Base-by-base conservation (phyloP, 495 filamentous ascomycete genomes). In the Rusavskia elegans region DNA sequence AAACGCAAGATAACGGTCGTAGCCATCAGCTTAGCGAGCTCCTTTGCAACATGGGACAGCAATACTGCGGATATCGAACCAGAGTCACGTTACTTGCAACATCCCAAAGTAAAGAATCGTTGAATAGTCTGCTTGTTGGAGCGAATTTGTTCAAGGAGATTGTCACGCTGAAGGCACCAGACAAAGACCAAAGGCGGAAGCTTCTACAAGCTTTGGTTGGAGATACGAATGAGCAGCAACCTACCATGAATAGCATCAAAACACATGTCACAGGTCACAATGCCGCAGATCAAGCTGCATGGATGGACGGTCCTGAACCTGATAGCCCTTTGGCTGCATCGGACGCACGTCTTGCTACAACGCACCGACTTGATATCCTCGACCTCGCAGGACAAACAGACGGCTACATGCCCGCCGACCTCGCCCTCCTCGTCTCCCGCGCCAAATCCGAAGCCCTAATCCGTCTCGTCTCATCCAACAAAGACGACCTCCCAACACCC, bases 401-500 rank as follows among this genome's bases (percentile, higher is more conserved):
- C 59, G 92, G 92, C 3, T 98, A 95, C 64, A 95, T 95, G 88
- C 92, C 92, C 0, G 92, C 89, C 3, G 92, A 98, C 65, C 73
- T 98, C 44, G 79, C 85, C 16, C 72, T 95, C 0, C 78, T 96
- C 21, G 81, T 94, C 32, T 81, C 85, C 44, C 81, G 92, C 51
- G 92, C 92, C 13, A 79, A 90, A 44, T 94, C 83, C 61, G 92
- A 97, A 68, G 86, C 89, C 11, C 72, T 97, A 1, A 92, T 95
- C 51, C 80, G 89, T 14, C 81, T 81, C 23, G 67, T 74, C 20
- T 65, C 69, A 23, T 39, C 64, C 36, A 51, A 53, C 19, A 53
- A 63, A 49, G 61, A 64, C 45, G 61, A 56, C 17, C 30, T 37
- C 49, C 56, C 48, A 52, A 52, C 55, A n/a, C 66, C 67, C 51